Evolutionary conservation across 2,329 filamentous ascomycete genomes (phyloP).

Genomic region (Fusarium transvaalense): DNA sequence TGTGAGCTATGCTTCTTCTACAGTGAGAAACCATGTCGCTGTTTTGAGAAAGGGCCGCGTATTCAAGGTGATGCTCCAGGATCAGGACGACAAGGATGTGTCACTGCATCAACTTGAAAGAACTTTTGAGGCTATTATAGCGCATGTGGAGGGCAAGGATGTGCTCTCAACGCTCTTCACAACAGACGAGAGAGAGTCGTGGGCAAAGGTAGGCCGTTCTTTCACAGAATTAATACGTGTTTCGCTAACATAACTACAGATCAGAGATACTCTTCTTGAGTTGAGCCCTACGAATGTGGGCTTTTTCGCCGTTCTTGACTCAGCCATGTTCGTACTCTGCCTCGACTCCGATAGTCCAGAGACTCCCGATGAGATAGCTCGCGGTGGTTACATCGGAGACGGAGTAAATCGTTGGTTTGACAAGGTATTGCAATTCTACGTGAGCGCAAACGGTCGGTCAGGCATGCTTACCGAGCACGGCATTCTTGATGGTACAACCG

Average conservation of each 20-base stretch:
- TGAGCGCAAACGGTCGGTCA: slow-evolving; percentile 6
- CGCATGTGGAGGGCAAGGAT: neutral
- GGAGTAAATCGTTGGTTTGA: slow-evolving; percentile 4
- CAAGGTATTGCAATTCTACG: slow-evolving; percentile 1
- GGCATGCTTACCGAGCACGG: slow-evolving; percentile 8
- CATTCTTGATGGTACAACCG: slow-evolving; percentile 1
- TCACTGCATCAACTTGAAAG: neutral
- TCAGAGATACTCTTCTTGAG: neutral
- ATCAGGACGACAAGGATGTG: neutral
- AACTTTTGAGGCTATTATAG: neutral
- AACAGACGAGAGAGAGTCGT: slow-evolving; percentile 7
- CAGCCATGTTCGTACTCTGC: slow-evolving; percentile 1
- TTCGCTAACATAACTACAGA: neutral
- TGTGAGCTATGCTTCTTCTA: neutral
- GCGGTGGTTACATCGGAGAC: neutral
- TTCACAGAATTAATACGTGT: neutral
- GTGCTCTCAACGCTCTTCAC: neutral
- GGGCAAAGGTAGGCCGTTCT: neutral
- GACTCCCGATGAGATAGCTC: neutral
- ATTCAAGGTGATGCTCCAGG: slow-evolving; percentile 8
- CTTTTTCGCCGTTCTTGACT: slow-evolving; percentile 1
- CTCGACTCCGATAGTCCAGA: neutral
- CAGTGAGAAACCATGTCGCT: neutral
- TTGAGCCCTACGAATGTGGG: neutral
- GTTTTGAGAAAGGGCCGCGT: slow-evolving; percentile 5